These are phyloP conservation scores for Pythium scleroteichum DNA, from an alignment of 352 stramenopile species.

Conservation along the genomic window DNA sequence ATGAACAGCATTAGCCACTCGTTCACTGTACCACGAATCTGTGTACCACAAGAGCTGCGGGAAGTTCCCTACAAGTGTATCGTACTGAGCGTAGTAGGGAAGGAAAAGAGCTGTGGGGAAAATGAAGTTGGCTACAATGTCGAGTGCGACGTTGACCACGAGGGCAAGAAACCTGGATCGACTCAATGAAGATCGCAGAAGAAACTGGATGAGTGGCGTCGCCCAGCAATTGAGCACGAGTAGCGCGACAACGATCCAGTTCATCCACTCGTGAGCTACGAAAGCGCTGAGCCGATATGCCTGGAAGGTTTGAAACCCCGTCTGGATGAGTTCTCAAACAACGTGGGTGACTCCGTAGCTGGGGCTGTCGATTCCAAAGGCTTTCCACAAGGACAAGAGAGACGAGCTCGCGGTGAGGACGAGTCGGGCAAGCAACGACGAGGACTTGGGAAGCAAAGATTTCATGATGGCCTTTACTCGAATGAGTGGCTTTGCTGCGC, in stretches of 20 bases:
- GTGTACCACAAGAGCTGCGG: slow-evolving; percentile 20
- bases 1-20: slow-evolving; percentile 26
- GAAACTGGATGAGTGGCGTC: slow-evolving; percentile 16
- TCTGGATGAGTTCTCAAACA: slow-evolving; percentile 24
- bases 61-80: slow-evolving; percentile 18
- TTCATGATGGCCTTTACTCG: not conserved
- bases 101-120: slow-evolving; percentile 20
- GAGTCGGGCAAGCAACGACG: not conserved
- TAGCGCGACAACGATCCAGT: slow-evolving; percentile 9
- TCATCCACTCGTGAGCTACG: slow-evolving; percentile 24
- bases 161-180: slow-evolving; percentile 4
- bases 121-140: slow-evolving; percentile 25
- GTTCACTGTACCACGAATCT: slow-evolving; percentile 25
- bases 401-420: not conserved
- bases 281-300: slow-evolving; percentile 25
- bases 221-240: slow-evolving; percentile 33
- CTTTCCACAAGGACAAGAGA: not conserved
- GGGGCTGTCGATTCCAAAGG: slow-evolving; percentile 14
- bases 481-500: too few relatives aligned
- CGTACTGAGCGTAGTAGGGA: slow-evolving; percentile 21
- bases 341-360: slow-evolving; percentile 20
- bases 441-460: not conserved
- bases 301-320: slow-evolving; percentile 24
- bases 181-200: not conserved
- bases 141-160: slow-evolving; percentile 12